Evolutionary conservation across 1,284 basidiomycete genomes (phyloP).

Genomic region (Baeospora myosura): DNA sequence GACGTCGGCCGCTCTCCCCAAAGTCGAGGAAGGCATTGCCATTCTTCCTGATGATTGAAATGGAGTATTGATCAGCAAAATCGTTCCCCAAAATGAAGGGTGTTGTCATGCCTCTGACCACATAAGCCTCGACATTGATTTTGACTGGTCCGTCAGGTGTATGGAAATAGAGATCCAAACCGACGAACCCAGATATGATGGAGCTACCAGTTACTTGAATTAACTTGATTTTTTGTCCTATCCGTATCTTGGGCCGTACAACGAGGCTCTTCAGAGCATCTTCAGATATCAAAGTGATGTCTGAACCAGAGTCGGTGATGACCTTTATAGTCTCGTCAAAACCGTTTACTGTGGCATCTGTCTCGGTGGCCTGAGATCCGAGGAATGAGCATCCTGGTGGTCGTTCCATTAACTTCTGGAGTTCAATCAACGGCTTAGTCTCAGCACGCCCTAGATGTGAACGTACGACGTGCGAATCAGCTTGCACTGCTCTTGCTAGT

Average conservation of each 20-base stretch:
- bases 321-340: constrained; percentile 6
- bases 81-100: constrained; percentile 24
- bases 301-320: constrained; percentile 18
- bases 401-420: constrained; percentile 16
- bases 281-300: constrained; percentile 19
- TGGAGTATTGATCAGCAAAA: constrained; percentile 21
- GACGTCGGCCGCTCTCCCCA: constrained; percentile 13
- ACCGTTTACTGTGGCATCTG: constrained; percentile 11
- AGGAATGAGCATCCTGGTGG: constrained; percentile 25
- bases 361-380: constrained; percentile 18
- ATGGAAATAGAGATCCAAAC: constrained; percentile 16
- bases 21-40: constrained; percentile 15
- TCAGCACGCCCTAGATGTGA: not conserved
- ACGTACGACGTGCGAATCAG: not conserved
- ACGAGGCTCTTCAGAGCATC: constrained; percentile 9
- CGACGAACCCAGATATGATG: constrained; percentile 19
- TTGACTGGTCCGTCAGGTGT: constrained; percentile 18
- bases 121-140: constrained; percentile 21
- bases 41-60: constrained; percentile 18
- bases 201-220: constrained; percentile 20
- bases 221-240: constrained; percentile 16
- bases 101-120: constrained; percentile 16
- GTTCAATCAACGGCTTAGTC: constrained; percentile 12
- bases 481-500: not conserved
- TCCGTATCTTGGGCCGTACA: constrained; percentile 9